These are phyloP conservation scores for Gonapodya prolifera DNA, from an alignment of 192 early-diverging fungal genomes.

Conservation along the genomic window DNA sequence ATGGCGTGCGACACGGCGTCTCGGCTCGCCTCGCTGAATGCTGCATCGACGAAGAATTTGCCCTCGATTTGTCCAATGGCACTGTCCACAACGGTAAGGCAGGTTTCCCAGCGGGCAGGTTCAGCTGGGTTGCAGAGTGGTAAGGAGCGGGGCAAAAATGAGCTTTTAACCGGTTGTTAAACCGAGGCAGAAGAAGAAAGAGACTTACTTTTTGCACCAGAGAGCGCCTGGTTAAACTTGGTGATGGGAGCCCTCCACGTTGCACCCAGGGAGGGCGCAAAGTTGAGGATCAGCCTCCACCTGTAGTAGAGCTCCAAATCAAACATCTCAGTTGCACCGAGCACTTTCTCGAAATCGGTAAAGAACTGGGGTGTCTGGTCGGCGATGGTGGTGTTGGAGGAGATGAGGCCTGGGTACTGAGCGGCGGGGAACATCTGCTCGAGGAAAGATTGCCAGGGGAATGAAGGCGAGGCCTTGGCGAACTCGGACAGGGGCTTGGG, in stretches of 20 bases:
- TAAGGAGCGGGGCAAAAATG: too few relatives aligned
- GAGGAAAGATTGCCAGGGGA: conserved; percentile 21
- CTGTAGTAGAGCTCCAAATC: conserved; percentile 35
- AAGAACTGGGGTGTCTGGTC: conserved; percentile 31
- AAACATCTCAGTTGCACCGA: conserved; percentile 20
- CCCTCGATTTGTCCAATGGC: conserved; percentile 6
- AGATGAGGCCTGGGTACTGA: conserved; percentile 6
- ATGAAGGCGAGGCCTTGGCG: conserved; percentile 15
- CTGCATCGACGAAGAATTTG: conserved; percentile 2
- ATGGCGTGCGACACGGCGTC: conserved; percentile 21
- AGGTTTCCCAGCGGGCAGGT: conserved; percentile 24
- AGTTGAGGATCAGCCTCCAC: conserved; percentile 27
- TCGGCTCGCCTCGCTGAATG: conserved; percentile 18
- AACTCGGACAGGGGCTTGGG: conserved; percentile 20
- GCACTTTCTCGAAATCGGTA: conserved; percentile 19
- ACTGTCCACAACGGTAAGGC: conserved; percentile 8
- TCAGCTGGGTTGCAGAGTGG: conserved; percentile 13
- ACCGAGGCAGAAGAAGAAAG: background rate
- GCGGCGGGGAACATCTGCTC: conserved; percentile 10
- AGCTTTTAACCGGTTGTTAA: too few relatives aligned
- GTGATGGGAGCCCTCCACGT: conserved; percentile 22
- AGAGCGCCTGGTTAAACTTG: conserved; percentile 9
- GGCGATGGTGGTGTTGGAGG: conserved; percentile 23
- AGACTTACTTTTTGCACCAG: background rate
- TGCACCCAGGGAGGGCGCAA: conserved; percentile 21